Percentiles rank a stretch among this genome's conserved stretches.
phyloP scores from a whole-genome alignment of 1,284 basidiomycete genomes.

The Sanghuangporus sanghuang region DNA sequence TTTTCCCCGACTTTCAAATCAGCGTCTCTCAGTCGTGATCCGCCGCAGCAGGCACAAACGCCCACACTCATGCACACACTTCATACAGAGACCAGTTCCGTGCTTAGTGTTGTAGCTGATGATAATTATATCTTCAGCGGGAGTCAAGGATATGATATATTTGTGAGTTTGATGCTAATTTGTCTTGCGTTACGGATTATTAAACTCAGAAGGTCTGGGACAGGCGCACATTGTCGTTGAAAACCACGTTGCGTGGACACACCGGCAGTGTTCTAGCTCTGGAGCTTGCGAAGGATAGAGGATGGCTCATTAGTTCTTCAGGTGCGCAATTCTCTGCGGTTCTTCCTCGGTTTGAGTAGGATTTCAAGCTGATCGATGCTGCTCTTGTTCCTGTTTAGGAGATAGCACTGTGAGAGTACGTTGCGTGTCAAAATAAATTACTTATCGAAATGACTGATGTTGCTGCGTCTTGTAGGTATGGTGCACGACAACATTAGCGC shows the following conservation, averaged over 20 bases:
- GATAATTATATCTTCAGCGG: constrained; percentile 77
- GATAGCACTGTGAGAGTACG: constrained; percentile 81
- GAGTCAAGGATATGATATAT: constrained; percentile 73
- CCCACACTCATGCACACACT: constrained; percentile 46
- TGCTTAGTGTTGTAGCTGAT: constrained; percentile 74
- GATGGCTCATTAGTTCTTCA: constrained; percentile 85
- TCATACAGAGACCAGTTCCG: constrained; percentile 62
- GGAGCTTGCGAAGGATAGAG: constrained; percentile 68
- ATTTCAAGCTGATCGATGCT: not conserved
- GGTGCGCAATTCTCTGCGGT: constrained; percentile 36
- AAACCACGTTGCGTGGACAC: constrained; percentile 78
- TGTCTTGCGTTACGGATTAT: not conserved
- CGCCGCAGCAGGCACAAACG: not conserved
- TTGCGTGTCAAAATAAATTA: not conserved
- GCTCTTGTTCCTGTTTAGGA: constrained; percentile 38
- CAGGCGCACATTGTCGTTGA: constrained; percentile 61
- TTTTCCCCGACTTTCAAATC: constrained; percentile 13
- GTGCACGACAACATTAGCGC: constrained; percentile 69
- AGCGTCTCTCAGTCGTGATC: constrained; percentile 43
- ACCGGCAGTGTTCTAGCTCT: constrained; percentile 82
- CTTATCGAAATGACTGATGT: not conserved
- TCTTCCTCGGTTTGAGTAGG: not conserved
- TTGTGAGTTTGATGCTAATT: constrained; percentile 39
- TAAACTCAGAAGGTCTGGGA: constrained; percentile 69
- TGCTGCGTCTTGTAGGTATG: constrained; percentile 56